These are phyloP conservation scores for Lachnellula suecica DNA, from an alignment of 2,329 filamentous ascomycete genomes.

Conservation along the genomic window DNA sequence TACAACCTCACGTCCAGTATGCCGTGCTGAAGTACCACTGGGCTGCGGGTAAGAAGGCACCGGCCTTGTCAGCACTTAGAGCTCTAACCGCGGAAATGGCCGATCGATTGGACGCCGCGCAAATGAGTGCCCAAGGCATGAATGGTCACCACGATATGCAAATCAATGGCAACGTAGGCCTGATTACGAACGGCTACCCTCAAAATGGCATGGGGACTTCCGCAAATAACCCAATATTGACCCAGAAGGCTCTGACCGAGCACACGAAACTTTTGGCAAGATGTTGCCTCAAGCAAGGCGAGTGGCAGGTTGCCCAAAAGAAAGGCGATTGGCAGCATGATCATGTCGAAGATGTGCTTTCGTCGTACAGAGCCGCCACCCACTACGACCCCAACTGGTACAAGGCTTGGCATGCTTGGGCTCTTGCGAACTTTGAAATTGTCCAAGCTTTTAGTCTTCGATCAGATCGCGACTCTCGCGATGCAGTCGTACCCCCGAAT, in stretches of 20 bases:
- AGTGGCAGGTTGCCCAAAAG: slow-evolving; percentile 88
- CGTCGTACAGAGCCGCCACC: slow-evolving; percentile 89
- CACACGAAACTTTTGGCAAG: slow-evolving; percentile 80
- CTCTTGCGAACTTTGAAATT: slow-evolving; percentile 96
- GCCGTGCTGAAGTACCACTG: slow-evolving; percentile 97
- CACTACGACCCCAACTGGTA: slow-evolving; percentile 95
- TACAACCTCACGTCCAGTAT: slow-evolving; percentile 78
- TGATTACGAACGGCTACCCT: slow-evolving; percentile 11
- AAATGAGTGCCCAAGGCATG: slow-evolving; percentile 27
- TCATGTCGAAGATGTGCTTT: slow-evolving; percentile 82
- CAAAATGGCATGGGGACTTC: slow-evolving; percentile 44
- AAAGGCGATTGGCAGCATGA: slow-evolving; percentile 87
- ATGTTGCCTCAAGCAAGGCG: slow-evolving; percentile 92
- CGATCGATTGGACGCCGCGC: slow-evolving; percentile 29
- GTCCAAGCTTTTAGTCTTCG: slow-evolving; percentile 68
- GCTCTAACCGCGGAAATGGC: slow-evolving; percentile 61
- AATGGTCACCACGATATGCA: slow-evolving; percentile 33
- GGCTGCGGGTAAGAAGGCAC: slow-evolving; percentile 73
- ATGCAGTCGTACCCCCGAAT: slow-evolving; percentile 53
- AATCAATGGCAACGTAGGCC: slow-evolving; percentile 41
- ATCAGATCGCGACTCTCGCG: slow-evolving; percentile 22
- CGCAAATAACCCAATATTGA: slow-evolving; percentile 16
- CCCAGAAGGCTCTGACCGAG: slow-evolving; percentile 50
- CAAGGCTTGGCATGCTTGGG: slow-evolving; percentile 99
- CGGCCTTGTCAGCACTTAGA: slow-evolving; percentile 57